Percentiles rank a stretch among this genome's conserved stretches.
Evolutionary conservation across 495 filamentous ascomycete species (phyloP).

Genomic region (Neurospora sp.): DNA sequence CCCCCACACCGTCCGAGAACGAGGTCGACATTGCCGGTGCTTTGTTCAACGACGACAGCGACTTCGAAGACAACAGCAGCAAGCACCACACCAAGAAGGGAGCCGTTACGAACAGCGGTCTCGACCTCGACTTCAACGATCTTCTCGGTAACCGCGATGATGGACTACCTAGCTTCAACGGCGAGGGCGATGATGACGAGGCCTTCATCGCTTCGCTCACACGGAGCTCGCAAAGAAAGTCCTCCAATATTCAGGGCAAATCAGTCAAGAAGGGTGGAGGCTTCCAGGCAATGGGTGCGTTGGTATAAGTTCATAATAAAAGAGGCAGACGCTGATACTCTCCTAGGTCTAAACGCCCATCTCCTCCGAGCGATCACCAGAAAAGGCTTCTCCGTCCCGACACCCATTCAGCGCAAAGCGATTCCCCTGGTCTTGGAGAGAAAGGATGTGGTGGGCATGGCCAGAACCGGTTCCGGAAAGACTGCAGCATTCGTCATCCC

Average conservation of each 20-base stretch:
- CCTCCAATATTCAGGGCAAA: constrained; percentile 68
- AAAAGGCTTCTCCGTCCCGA: constrained; percentile 92
- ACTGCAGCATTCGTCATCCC: constrained; percentile 96
- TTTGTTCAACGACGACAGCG: constrained; percentile 52
- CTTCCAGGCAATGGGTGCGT: constrained; percentile 84
- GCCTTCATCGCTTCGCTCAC: constrained; percentile 82
- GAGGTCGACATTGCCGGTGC: constrained; percentile 82
- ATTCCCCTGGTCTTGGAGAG: constrained; percentile 83
- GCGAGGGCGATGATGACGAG: constrained; percentile 50
- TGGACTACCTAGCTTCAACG: background rate
- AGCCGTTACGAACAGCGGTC: constrained; percentile 16
- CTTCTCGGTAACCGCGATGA: constrained; percentile 27
- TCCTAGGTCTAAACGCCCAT: constrained; percentile 57
- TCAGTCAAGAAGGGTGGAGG: constrained; percentile 88
- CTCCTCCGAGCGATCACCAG: constrained; percentile 80
- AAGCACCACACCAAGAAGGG: constrained; percentile 1
- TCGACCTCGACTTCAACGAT: constrained; percentile 31
- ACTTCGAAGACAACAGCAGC: constrained; percentile 17
- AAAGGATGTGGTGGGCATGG: constrained; percentile 95
- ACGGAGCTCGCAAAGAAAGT: constrained; percentile 76
- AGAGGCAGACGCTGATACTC: constrained; percentile 1
- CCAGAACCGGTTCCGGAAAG: constrained; percentile 91
- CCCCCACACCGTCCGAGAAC: constrained; percentile 77
- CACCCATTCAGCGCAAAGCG: constrained; percentile 93
- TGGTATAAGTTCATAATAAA: background rate